Conservation (phyloP, 129 eudicot genomes). For the Artemisia argyi region DNA sequence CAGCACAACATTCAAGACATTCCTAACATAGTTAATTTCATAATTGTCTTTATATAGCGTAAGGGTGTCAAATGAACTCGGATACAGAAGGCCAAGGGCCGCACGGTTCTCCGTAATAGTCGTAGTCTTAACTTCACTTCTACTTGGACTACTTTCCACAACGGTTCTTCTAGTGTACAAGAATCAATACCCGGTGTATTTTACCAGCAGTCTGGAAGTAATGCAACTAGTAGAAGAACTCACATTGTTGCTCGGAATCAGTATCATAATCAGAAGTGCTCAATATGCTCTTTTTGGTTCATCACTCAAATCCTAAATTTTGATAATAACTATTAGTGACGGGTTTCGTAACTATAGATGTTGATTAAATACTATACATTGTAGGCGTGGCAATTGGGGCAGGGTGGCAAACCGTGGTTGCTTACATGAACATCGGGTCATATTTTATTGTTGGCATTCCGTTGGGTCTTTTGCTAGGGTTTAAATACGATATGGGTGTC, state of each 20-base stretch:
- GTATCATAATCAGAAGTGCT: constrained; percentile 21
- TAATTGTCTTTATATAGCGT: constrained; percentile 38
- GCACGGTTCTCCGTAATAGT: constrained; percentile 37
- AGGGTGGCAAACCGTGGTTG: constrained; percentile 72
- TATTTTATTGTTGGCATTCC: constrained; percentile 63
- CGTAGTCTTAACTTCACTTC: constrained; percentile 29
- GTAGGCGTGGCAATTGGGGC: constrained; percentile 85
- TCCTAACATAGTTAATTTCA: not conserved
- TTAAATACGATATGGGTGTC: constrained; percentile 35
- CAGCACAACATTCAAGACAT: not conserved
- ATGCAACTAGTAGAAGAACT: constrained; percentile 39
- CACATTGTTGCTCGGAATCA: constrained; percentile 36
- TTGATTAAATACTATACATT: not conserved
- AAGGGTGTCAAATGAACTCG: constrained; percentile 57
- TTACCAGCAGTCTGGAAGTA: constrained; percentile 35
- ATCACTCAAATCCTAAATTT: not conserved
- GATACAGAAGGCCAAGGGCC: constrained; percentile 32
- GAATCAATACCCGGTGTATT: constrained; percentile 34
- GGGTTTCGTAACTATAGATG: not conserved
- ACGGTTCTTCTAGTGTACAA: constrained; percentile 19
- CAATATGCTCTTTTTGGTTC: constrained; percentile 32
- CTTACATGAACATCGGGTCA: constrained; percentile 55
- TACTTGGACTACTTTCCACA: constrained; percentile 29
- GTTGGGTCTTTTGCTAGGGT: constrained; percentile 48
- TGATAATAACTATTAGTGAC: not conserved